Conservation (phyloP, 2,329 filamentous ascomycete species). For the Pseudogymnoascus sp. region DNA sequence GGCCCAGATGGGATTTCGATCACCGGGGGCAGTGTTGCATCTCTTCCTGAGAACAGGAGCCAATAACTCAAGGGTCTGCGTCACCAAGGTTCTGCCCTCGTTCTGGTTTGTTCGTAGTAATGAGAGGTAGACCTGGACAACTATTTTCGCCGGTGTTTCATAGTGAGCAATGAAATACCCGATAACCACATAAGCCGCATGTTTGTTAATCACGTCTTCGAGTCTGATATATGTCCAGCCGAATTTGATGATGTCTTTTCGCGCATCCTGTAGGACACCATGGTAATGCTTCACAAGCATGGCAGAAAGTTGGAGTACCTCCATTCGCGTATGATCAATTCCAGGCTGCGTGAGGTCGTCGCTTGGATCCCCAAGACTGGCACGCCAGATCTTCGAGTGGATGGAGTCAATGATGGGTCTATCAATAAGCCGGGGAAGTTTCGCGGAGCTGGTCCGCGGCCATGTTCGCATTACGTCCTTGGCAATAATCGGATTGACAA, state of each 20-base stretch:
- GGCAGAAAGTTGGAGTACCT: conserved; percentile 88
- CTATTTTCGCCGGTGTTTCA: conserved; percentile 93
- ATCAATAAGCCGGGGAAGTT: conserved; percentile 71
- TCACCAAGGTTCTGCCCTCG: conserved; percentile 84
- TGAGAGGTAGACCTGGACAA: conserved; percentile 88
- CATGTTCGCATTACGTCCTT: conserved; percentile 91
- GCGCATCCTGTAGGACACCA: conserved; percentile 75
- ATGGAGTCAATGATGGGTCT: conserved; percentile 81
- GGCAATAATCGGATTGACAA: conserved; percentile 92
- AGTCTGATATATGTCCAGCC: conserved; percentile 97
- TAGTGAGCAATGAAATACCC: conserved; percentile 97
- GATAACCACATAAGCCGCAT: conserved; percentile 93
- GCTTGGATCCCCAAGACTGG: conserved; percentile 70
- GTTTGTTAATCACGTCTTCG: conserved; percentile 99
- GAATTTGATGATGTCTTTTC: conserved; percentile 98
- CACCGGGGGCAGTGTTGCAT: conserved; percentile 58
- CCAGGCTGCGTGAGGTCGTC: conserved; percentile 80
- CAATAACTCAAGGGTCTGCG: conserved; percentile 87
- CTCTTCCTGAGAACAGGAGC: conserved; percentile 89
- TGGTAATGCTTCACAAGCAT: conserved; percentile 94
- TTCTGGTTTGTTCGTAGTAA: conserved; percentile 90
- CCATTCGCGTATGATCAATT: conserved; percentile 93
- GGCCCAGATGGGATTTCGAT: conserved; percentile 79
- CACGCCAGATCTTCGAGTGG: conserved; percentile 88
- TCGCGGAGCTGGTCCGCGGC: conserved; percentile 46